phyloP scores from a whole-genome alignment of 2,329 filamentous ascomycete species.

The Colletotrichum liriopes region DNA sequence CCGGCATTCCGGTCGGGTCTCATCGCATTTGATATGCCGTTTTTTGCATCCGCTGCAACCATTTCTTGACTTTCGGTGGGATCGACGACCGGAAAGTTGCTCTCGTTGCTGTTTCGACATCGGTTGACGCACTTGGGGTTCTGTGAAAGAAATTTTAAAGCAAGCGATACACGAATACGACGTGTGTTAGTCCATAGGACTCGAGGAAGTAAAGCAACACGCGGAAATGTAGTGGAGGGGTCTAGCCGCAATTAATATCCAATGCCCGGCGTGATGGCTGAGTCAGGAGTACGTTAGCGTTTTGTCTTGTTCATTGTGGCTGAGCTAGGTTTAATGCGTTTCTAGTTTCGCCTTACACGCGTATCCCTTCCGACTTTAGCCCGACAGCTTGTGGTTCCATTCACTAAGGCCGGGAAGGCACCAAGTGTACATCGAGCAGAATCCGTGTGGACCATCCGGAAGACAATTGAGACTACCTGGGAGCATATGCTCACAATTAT shows the following conservation, averaged over 20 bases:
- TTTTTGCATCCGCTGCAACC: constrained; percentile 58
- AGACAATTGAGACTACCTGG: neutral
- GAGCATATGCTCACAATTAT: neutral
- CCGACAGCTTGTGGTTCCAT: neutral
- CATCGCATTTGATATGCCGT: constrained; percentile 63
- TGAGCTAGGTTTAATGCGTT: neutral
- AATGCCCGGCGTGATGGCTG: neutral
- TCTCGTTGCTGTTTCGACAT: constrained; percentile 15
- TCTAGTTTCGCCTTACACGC: neutral
- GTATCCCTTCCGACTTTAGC: neutral
- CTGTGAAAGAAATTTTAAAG: neutral
- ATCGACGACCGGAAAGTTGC: constrained; percentile 5
- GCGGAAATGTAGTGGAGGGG: neutral
- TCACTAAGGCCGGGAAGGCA: too few species aligned
- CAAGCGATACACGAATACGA: neutral
- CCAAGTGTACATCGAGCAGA: too few species aligned
- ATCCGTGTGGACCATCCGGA: too few species aligned
- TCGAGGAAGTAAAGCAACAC: neutral
- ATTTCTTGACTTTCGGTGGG: constrained; percentile 30
- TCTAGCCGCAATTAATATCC: neutral
- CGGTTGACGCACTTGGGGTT: too few species aligned
- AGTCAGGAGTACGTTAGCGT: neutral
- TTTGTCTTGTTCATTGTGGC: neutral
- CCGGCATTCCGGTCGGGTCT: constrained; percentile 57
- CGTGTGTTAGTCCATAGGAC: neutral